These are phyloP conservation scores for Phycomyces blakesleeanus DNA, from an alignment of 192 early-diverging fungal genomes.

Conservation along the genomic window DNA sequence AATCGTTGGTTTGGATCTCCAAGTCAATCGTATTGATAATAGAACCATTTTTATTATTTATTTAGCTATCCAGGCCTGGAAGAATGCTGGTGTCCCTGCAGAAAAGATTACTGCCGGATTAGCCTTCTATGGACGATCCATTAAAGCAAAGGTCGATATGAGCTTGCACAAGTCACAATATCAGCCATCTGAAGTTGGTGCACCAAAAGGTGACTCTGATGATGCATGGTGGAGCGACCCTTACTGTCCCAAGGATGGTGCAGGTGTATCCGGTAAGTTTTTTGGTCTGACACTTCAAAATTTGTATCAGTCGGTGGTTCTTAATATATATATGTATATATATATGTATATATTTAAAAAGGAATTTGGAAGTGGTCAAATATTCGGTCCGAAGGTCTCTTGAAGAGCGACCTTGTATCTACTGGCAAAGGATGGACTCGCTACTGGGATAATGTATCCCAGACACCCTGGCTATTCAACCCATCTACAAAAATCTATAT, in stretches of 20 bases:
- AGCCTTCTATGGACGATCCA: conserved; percentile 60
- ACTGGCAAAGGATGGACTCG: conserved; percentile 53
- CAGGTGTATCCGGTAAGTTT: conserved; percentile 38
- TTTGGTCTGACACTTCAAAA: too few relatives aligned
- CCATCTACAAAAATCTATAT: conserved; percentile 59
- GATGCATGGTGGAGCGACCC: conserved; percentile 48
- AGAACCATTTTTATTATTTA: not conserved
- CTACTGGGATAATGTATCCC: conserved; percentile 48
- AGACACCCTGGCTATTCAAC: conserved; percentile 57
- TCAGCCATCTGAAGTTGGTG: conserved; percentile 29
- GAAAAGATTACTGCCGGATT: conserved; percentile 56
- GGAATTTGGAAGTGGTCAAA: conserved; percentile 63
- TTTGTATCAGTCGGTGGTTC: too few relatives aligned
- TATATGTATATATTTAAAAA: too few relatives aligned
- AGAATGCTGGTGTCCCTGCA: conserved; percentile 55
- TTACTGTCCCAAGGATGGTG: conserved; percentile 37
- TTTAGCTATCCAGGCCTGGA: conserved; percentile 47
- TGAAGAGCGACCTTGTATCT: conserved; percentile 32
- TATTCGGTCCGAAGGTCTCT: conserved; percentile 51
- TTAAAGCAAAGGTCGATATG: conserved; percentile 41
- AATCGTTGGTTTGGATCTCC: too few relatives aligned
- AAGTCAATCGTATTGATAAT: not conserved
- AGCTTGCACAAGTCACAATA: conserved; percentile 33
- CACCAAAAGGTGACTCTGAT: conserved; percentile 55
- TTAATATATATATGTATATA: too few relatives aligned